phyloP scores from a whole-genome alignment of 106 monocot genomes.

The Ottelia alismoides region DNA sequence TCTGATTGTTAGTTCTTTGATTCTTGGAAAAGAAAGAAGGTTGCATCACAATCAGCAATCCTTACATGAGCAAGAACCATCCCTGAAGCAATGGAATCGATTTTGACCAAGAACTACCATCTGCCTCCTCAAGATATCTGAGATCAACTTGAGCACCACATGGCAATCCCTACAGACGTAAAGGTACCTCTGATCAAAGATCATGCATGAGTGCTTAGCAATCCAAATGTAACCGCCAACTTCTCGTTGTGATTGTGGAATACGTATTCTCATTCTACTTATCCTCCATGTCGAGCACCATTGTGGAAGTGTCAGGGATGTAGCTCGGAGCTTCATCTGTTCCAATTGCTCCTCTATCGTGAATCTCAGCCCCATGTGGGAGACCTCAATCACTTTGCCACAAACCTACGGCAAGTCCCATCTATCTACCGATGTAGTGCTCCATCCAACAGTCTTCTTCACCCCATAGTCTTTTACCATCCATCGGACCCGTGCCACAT shows the following conservation, averaged over 20 bases:
- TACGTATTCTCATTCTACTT: conserved; percentile 34
- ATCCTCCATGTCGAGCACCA: conserved; percentile 55
- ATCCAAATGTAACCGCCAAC: conserved; percentile 37
- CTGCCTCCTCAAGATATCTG: conserved; percentile 22
- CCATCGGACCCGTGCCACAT: conserved; percentile 28
- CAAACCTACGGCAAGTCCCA: conserved; percentile 38
- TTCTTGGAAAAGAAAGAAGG: no score
- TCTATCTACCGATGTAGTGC: conserved; percentile 28
- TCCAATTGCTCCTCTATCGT: conserved; percentile 29
- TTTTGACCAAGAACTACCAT: conserved; percentile 53
- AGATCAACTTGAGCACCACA: conserved; percentile 47
- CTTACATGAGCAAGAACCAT: conserved; percentile 45
- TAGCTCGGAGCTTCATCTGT: conserved; percentile 32
- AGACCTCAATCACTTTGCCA: conserved; percentile 38
- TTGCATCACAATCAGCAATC: conserved; percentile 57
- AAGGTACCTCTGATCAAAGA: conserved; percentile 54
- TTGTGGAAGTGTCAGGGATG: conserved; percentile 33
- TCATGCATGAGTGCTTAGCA: conserved; percentile 34
- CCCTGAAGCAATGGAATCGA: conserved; percentile 48
- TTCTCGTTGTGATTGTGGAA: conserved; percentile 59
- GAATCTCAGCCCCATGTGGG: conserved; percentile 15
- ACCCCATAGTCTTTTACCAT: conserved; percentile 47
- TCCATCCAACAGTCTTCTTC: conserved; percentile 54
- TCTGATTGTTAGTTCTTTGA: no score
- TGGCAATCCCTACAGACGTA: conserved; percentile 66